A percentile compares a stretch with the other conserved stretches of the same genome.
Conservation (phyloP, 2,329 filamentous ascomycete species). For the Fusarium sp. region DNA sequence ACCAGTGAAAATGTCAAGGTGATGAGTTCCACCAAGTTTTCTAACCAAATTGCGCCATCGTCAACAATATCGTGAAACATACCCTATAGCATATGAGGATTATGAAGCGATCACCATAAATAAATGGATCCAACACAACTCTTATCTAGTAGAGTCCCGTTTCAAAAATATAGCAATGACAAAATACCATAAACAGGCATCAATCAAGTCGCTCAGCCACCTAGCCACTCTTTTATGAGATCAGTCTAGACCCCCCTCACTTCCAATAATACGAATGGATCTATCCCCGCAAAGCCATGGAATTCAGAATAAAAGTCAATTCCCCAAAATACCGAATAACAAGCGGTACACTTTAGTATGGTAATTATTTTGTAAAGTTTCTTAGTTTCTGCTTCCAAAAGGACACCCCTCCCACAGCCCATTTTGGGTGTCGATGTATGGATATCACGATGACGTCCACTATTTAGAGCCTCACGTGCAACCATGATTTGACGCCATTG, state of each 20-base stretch:
- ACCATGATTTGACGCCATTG: constrained; percentile 2
- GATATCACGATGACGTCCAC: constrained; percentile 22
- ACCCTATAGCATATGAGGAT: neutral
- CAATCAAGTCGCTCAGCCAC: neutral
- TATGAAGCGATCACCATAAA: constrained; percentile 1
- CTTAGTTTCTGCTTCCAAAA: constrained; percentile 4
- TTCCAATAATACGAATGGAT: no score
- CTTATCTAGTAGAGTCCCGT: no score
- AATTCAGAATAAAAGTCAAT: constrained; percentile 26
- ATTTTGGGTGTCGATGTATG: constrained; percentile 1
- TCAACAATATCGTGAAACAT: neutral
- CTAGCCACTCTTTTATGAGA: neutral
- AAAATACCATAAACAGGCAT: neutral
- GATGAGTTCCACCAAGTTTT: no score
- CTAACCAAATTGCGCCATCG: no score
- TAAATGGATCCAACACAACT: no score
- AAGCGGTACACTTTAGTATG: neutral
- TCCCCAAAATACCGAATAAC: neutral
- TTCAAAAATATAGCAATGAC: neutral
- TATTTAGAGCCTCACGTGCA: constrained; percentile 7
- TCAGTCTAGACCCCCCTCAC: neutral
- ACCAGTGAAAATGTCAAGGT: neutral
- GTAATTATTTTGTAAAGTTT: neutral
- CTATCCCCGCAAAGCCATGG: neutral
- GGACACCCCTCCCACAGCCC: constrained; percentile 1